These are phyloP conservation scores for Thraustochytrium striatum DNA, from an alignment of 352 stramenopile species.

Conservation along the genomic window DNA sequence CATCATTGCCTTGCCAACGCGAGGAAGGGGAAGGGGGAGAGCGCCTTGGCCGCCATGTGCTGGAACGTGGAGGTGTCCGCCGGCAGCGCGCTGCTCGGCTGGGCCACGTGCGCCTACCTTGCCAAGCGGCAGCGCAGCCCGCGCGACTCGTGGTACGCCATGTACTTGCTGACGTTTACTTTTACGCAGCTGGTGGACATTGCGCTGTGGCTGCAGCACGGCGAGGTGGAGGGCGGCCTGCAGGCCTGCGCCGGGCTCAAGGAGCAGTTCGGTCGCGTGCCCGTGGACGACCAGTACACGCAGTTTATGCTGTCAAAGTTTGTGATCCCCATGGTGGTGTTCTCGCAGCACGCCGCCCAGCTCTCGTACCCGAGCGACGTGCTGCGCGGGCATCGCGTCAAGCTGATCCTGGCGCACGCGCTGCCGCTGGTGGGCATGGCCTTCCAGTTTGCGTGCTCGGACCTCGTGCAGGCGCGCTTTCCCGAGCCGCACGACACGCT, in stretches of 20 bases:
- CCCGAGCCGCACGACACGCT: conserved; percentile 9
- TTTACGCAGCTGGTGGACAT: conserved; percentile 48
- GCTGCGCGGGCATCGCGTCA: not conserved
- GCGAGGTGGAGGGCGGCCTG: conserved; percentile 10
- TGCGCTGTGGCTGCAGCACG: conserved; percentile 2
- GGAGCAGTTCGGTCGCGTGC: not conserved
- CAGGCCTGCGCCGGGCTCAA: not conserved
- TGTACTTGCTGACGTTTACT: conserved; percentile 32
- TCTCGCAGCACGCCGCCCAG: conserved; percentile 36
- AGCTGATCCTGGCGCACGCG: conserved; percentile 9
- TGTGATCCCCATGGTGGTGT: conserved; percentile 30
- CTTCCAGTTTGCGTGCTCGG: conserved; percentile 38
- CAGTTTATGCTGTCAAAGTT: conserved; percentile 40
- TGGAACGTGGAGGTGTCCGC: conserved; percentile 24
- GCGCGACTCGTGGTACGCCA: not conserved
- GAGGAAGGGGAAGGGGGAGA: not conserved
- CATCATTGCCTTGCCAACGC: not conserved
- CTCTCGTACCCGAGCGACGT: conserved; percentile 30
- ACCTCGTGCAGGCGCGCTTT: conserved; percentile 7
- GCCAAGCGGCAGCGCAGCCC: not conserved
- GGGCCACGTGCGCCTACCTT: not conserved
- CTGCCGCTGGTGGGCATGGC: not conserved
- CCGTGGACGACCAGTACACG: conserved; percentile 3
- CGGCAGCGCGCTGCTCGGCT: not conserved
- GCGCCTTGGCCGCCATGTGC: not conserved